Evolutionary conservation across 495 filamentous ascomycete species (phyloP).

Genomic region (Choiromyces venosus): DNA sequence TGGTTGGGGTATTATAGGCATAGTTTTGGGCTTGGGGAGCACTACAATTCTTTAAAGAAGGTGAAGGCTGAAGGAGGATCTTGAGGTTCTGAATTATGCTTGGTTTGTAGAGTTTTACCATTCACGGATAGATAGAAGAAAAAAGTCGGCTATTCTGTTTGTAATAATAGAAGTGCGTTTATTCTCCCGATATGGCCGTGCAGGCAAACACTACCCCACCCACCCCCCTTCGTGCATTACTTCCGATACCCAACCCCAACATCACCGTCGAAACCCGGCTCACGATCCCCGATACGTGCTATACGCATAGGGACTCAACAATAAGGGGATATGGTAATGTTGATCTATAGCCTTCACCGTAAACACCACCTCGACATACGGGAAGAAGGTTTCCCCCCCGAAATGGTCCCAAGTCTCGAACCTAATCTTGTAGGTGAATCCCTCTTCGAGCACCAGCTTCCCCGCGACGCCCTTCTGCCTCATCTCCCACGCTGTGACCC

Average conservation of each 20-base stretch:
- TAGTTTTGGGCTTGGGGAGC: constrained; percentile 86
- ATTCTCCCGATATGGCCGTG: not conserved
- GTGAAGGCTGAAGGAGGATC: constrained; percentile 11
- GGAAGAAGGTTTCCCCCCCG: constrained; percentile 76
- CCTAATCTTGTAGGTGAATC: constrained; percentile 34
- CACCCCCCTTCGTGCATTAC: not conserved
- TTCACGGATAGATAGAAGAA: not conserved
- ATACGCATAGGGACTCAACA: constrained; percentile 86
- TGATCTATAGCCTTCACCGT: constrained; percentile 60
- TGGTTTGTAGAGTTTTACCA: not conserved
- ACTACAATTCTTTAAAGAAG: constrained; percentile 83
- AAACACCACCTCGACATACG: constrained; percentile 84
- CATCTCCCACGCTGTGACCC: constrained; percentile 65
- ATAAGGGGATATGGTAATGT: constrained; percentile 88
- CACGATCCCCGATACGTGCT: constrained; percentile 82
- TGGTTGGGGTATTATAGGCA: constrained; percentile 97
- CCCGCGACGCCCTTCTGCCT: constrained; percentile 30
- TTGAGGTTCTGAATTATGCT: not conserved
- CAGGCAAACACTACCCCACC: not conserved
- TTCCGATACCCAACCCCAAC: not conserved
- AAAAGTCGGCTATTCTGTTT: not conserved
- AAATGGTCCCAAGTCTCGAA: constrained; percentile 42
- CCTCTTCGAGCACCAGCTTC: constrained; percentile 27
- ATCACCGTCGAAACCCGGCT: constrained; percentile 8
- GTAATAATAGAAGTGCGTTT: not conserved